Evolutionary conservation across 2,329 filamentous ascomycete genomes (phyloP).

Genomic region (Didymosphaeria variabile): DNA sequence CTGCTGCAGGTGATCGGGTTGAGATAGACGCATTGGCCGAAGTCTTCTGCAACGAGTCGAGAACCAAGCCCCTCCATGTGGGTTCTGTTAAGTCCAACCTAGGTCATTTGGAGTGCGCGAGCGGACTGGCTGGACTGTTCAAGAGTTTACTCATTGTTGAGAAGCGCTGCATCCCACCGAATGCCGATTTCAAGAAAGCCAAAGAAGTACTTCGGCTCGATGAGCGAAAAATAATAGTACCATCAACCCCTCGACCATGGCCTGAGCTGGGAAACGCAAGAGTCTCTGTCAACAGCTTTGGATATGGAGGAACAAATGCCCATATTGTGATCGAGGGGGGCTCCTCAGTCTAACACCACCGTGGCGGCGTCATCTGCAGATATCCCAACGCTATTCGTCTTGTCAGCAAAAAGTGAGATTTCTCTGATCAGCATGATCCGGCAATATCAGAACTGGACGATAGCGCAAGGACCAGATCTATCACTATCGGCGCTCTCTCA

Average conservation of each 20-base stretch:
- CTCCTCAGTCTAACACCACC: background rate
- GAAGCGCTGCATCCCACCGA: conserved; percentile 40
- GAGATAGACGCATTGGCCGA: conserved; percentile 19
- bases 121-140: conserved; percentile 47
- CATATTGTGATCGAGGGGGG: conserved; percentile 25
- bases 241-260: conserved; percentile 18
- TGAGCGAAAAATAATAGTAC: conserved; percentile 11
- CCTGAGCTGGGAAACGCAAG: conserved; percentile 1
- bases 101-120: conserved; percentile 52
- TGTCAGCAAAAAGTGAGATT: conserved; percentile 3
- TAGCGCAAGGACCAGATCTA: background rate
- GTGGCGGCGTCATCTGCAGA: background rate
- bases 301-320: conserved; percentile 27
- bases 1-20: conserved; percentile 51
- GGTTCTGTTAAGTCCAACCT: conserved; percentile 47
- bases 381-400: background rate
- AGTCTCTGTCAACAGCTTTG: conserved; percentile 25
- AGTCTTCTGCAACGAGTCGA: background rate
- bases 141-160: conserved; percentile 52
- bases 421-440: conserved; percentile 4
- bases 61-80: conserved; percentile 19
- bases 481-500: background rate
- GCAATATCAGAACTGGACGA: background rate
- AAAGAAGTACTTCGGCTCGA: conserved; percentile 19
- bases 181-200: conserved; percentile 23